Evolutionary conservation across 345 rosid species (phyloP).

Genomic region (Eucalyptus polyanthemos): DNA sequence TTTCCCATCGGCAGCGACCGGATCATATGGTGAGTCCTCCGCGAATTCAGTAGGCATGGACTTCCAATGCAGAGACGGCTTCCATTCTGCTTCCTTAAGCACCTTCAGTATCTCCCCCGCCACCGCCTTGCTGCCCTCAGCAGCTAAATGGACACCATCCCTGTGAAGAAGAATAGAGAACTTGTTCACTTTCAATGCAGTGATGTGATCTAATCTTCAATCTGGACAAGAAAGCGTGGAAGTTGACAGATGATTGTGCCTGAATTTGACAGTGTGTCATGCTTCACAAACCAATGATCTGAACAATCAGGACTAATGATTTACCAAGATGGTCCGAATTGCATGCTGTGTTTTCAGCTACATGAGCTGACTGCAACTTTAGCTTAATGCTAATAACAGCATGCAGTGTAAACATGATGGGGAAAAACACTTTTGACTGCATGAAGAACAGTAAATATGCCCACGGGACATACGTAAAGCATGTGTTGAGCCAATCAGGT

Average conservation of each 20-base stretch:
- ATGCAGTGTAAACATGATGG: background rate
- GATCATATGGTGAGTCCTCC: conserved; percentile 63
- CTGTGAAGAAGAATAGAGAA: conserved; percentile 5
- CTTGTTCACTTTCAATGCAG: background rate
- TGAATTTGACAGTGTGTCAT: background rate
- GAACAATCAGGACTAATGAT: background rate
- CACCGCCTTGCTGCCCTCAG: conserved; percentile 84
- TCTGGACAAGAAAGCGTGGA: background rate
- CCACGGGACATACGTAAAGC: conserved; percentile 68
- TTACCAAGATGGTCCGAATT: background rate
- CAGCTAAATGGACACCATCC: conserved; percentile 85
- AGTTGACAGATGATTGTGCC: background rate
- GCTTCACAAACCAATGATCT: background rate
- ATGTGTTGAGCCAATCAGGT: conserved; percentile 50
- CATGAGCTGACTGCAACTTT: background rate
- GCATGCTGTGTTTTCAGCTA: background rate
- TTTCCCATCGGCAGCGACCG: conserved; percentile 71
- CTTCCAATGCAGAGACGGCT: conserved; percentile 88
- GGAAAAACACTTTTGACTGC: background rate
- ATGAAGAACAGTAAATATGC: background rate
- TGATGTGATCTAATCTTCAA: background rate
- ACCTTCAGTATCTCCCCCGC: conserved; percentile 72
- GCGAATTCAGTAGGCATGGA: conserved; percentile 79
- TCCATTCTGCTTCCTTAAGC: conserved; percentile 77
- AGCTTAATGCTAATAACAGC: background rate